Base-by-base conservation (phyloP, 768 basidiomycete species). In the Russula abietina region DNA sequence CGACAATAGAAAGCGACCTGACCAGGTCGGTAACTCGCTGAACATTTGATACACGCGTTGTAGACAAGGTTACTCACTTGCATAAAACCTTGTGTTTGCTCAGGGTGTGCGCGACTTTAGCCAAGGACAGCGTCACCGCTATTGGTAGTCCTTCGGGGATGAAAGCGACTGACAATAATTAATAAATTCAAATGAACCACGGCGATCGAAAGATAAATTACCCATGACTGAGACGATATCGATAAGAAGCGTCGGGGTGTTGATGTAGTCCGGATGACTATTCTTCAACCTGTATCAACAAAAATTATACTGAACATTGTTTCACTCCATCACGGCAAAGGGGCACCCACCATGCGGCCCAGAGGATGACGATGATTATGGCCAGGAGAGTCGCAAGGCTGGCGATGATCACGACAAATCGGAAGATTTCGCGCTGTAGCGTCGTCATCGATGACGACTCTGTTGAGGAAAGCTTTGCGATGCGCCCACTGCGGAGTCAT, bases 1-100 rank as follows among this genome's bases (percentile, higher is more conserved):
- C 86, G 33, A 88, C 84, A 7, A 84, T 87, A 28, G 84, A 78
- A 26, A 88, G 74, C 3, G 82, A 81, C 43, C 67, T 68, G 43
- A 26, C 16, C 9, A 7, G 19, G 2, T 7, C 24, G 19, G 8
- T 4, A 45, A 24, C 16, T 4, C 51, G 17, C 7, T 60, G 12
- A 60, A 38, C 5, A 45, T 24, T 26, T 22, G 16, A 41, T 19
- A 60, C 2, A 26, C 22, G 24, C 2, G 17, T 4, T 24, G 14
- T n/a, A 11, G 17, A 36, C 8, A 24, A 50, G 2, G 7, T 2
- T 8, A 56, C 67, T 24, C 28, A 66, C 67, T 81, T 81, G 68
- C 77, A 79, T 17, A 83, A 71, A 24, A 84, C 79, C 66, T 80
- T 80, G 67, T 80, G 78, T 67, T 80, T 80, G 57, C 79, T 76